Evolutionary conservation across 768 basidiomycete genomes (phyloP).

Genomic region (Tulasnella sp.): DNA sequence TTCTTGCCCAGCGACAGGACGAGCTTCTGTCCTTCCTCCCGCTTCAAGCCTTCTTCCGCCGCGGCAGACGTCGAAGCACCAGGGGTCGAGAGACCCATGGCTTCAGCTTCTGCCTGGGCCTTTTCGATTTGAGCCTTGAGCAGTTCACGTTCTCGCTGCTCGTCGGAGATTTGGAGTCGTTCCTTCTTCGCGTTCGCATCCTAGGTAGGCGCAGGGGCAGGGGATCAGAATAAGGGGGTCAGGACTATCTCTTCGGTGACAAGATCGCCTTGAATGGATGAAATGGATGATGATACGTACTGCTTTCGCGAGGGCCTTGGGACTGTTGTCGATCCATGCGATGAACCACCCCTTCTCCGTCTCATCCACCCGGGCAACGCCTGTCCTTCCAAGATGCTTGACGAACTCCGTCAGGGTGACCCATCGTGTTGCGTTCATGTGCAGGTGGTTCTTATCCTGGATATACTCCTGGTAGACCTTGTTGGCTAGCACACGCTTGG

Average conservation of each 20-base stretch:
- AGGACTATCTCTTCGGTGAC: background rate
- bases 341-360: constrained; percentile 99
- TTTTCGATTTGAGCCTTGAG: constrained; percentile 94
- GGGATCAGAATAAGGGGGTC: background rate
- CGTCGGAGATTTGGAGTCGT: constrained; percentile 86
- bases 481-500: constrained; percentile 93
- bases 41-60: constrained; percentile 65
- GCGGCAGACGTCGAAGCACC: constrained; percentile 42
- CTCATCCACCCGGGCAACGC: constrained; percentile 92
- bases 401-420: constrained; percentile 96
- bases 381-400: constrained; percentile 83
- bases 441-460: constrained; percentile 87
- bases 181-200: constrained; percentile 92
- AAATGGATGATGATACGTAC: constrained; percentile 48
- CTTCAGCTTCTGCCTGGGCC: constrained; percentile 53
- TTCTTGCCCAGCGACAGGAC: constrained; percentile 74
- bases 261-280: background rate
- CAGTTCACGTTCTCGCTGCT: constrained; percentile 87
- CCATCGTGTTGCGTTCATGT: constrained; percentile 99
- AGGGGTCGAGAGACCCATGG: constrained; percentile 21
- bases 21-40: constrained; percentile 70
- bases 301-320: constrained; percentile 89
- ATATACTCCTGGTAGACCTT: constrained; percentile 98
- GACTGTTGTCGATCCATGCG: constrained; percentile 95
- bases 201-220: constrained; percentile 44